Conservation (phyloP, 164 flowering plant species). For the Magnolia changhungtana region DNA sequence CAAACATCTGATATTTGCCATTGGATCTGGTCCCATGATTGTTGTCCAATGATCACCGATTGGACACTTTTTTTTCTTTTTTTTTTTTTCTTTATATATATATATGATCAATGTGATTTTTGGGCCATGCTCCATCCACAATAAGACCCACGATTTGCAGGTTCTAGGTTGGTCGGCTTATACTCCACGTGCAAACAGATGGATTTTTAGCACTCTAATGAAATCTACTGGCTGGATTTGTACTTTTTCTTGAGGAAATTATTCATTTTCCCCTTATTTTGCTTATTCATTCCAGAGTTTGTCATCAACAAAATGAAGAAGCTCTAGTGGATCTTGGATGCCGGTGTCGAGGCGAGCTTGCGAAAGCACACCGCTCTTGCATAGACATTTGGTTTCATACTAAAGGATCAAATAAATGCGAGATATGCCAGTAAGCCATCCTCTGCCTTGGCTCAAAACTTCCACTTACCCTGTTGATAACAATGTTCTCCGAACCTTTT, state of each 20-base stretch:
- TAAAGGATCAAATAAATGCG: constrained; percentile 79
- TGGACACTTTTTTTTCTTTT: not conserved
- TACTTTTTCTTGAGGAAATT: not conserved
- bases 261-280: not conserved
- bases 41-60: not conserved
- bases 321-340: constrained; percentile 69
- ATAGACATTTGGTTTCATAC: constrained; percentile 69
- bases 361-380: constrained; percentile 68
- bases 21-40: too few relatives aligned
- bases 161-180: too few relatives aligned
- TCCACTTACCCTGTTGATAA: not conserved
- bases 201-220: too few relatives aligned
- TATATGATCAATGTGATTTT: not conserved
- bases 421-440: constrained; percentile 78
- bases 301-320: constrained; percentile 74
- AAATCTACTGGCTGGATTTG: not conserved
- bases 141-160: too few relatives aligned
- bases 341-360: constrained; percentile 72
- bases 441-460: constrained; percentile 1
- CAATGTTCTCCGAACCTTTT: not conserved
- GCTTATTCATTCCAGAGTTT: constrained; percentile 39
- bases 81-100: too few relatives aligned
- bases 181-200: too few relatives aligned
- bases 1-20: too few relatives aligned
- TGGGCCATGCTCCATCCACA: too few relatives aligned